phyloP scores from a whole-genome alignment of 2,329 filamentous ascomycete species.

The Penicillium sp. region DNA sequence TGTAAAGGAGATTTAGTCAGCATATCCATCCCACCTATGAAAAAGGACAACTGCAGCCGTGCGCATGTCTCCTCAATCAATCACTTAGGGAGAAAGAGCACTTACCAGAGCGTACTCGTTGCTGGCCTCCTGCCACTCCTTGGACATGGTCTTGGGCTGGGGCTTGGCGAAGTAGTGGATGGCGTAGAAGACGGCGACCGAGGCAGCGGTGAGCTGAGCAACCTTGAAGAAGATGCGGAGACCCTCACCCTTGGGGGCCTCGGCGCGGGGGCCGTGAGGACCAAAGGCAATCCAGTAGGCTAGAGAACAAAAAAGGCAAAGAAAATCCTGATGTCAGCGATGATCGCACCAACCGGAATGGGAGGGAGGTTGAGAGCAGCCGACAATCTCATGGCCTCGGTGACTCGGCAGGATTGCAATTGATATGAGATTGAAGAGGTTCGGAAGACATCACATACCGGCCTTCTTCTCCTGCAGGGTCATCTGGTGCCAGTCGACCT shows the following conservation, averaged over 20 bases:
- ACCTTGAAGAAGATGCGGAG: constrained; percentile 73
- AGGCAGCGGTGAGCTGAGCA: constrained; percentile 58
- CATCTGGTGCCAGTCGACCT: constrained; percentile 92
- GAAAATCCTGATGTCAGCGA: constrained; percentile 19
- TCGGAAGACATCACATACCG: constrained; percentile 58
- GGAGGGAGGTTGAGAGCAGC: too few relatives aligned
- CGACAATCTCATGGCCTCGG: not conserved
- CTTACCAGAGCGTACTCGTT: constrained; percentile 92
- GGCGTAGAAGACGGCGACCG: constrained; percentile 63
- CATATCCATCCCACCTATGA: not conserved
- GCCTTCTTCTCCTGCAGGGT: constrained; percentile 98
- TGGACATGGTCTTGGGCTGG: constrained; percentile 80
- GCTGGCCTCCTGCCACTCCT: constrained; percentile 91
- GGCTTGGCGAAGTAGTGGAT: constrained; percentile 68
- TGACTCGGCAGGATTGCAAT: not conserved
- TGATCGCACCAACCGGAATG: not conserved
- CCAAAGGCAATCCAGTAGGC: constrained; percentile 99
- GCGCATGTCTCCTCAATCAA: not conserved
- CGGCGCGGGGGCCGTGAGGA: constrained; percentile 84
- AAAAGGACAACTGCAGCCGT: not conserved
- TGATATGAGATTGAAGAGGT: not conserved
- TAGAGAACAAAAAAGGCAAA: constrained; percentile 39
- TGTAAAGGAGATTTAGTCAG: constrained; percentile 15
- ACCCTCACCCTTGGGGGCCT: constrained; percentile 75
- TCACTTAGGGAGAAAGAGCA: constrained; percentile 11